phyloP scores from a whole-genome alignment of 2,329 filamentous ascomycete genomes.

The Amesomyces nigricolor region DNA sequence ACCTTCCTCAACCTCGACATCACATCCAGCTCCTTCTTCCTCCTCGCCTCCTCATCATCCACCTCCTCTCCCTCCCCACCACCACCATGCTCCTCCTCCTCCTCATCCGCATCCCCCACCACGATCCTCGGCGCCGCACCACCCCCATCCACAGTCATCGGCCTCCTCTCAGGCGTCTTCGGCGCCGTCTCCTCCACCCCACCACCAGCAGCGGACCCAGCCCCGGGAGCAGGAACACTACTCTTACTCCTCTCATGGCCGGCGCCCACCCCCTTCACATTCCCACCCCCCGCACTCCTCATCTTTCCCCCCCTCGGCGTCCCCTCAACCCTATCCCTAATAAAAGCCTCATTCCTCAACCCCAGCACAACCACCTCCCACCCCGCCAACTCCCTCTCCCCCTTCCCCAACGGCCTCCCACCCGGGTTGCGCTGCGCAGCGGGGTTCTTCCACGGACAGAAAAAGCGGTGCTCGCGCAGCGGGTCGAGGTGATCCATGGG shows the following conservation, averaged over 20 bases:
- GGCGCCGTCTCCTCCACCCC: neutral
- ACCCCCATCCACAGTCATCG: constrained; percentile 21
- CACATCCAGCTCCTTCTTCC: constrained; percentile 63
- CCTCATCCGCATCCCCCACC: constrained; percentile 16
- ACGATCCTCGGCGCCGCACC: neutral
- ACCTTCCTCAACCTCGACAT: constrained; percentile 67
- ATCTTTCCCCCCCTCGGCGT: neutral
- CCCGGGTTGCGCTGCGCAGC: constrained; percentile 52
- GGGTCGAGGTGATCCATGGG: constrained; percentile 64
- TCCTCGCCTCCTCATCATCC: constrained; percentile 45
- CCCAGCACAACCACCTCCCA: constrained; percentile 53
- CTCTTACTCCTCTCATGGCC: constrained; percentile 30
- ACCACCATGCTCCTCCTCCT: constrained; percentile 17
- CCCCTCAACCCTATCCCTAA: constrained; percentile 36
- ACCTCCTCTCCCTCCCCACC: constrained; percentile 41
- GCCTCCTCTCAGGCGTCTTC: constrained; percentile 19
- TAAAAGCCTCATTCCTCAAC: constrained; percentile 53
- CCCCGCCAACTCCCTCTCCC: constrained; percentile 39
- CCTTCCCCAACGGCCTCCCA: constrained; percentile 6
- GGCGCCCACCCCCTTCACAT: neutral
- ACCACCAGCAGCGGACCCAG: neutral
- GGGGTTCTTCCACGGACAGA: constrained; percentile 73
- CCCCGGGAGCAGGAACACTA: constrained; percentile 16
- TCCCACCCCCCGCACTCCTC: neutral
- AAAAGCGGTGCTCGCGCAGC: constrained; percentile 69